These are phyloP conservation scores for Zasmidium cellare DNA, from an alignment of 2,329 filamentous ascomycete species.

Conservation along the genomic window DNA sequence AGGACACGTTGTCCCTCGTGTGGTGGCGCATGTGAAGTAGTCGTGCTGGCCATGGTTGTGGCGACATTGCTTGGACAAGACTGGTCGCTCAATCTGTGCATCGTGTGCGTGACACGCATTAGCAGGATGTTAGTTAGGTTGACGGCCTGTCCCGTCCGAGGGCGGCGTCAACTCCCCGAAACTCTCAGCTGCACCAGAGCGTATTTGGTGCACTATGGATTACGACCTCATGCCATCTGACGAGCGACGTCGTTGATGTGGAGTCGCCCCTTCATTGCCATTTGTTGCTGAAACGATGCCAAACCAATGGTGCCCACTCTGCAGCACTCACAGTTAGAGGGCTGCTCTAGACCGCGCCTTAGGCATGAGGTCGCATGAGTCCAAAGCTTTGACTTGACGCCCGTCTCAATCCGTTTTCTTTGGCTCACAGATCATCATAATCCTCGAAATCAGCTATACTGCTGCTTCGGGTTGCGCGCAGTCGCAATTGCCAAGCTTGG, in stretches of 20 bases:
- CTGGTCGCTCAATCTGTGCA: too few relatives aligned
- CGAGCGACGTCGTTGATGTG: neutral
- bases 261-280: neutral
- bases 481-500: too few relatives aligned
- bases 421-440: neutral
- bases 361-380: neutral
- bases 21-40: too few relatives aligned
- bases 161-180: neutral
- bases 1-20: too few relatives aligned
- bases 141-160: neutral
- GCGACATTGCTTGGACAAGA: too few relatives aligned
- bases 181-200: neutral
- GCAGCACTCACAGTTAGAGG: neutral
- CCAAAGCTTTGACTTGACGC: neutral
- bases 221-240: neutral
- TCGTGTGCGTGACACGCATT: too few relatives aligned
- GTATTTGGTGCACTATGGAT: neutral
- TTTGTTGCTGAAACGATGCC: neutral
- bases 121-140: neutral
- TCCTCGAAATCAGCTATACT: too few relatives aligned
- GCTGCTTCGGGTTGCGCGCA: too few relatives aligned
- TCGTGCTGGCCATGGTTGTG: too few relatives aligned
- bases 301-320: neutral
- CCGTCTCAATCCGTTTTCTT: neutral
- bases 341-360: neutral